phyloP scores from a whole-genome alignment of 495 filamentous ascomycete species.

The Parathielavia hyrcaniae region DNA sequence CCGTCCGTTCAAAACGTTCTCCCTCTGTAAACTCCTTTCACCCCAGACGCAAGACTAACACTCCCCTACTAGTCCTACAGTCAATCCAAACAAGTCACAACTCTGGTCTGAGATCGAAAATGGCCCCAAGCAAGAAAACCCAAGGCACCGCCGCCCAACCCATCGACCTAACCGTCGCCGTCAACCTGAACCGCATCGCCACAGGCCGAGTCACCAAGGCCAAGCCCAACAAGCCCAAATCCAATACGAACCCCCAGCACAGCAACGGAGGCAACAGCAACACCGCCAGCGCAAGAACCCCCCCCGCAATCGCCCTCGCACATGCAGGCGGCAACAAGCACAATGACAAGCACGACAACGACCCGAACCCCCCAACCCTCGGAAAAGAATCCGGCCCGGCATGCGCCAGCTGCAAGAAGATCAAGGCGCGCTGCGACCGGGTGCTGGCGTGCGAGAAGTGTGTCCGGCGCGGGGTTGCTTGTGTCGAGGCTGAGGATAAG shows the following conservation, averaged over 20 bases:
- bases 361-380: background rate
- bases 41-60: no score
- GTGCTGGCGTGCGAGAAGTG: constrained; percentile 1
- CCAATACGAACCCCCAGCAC: background rate
- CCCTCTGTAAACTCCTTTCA: no score
- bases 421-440: constrained; percentile 1
- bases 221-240: background rate
- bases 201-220: background rate
- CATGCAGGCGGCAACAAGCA: no score
- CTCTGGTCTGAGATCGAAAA: no score
- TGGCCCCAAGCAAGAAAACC: background rate
- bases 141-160: background rate
- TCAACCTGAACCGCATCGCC: background rate
- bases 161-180: background rate
- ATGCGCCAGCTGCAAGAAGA: background rate
- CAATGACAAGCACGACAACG: no score
- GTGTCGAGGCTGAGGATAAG: background rate
- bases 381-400: background rate
- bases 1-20: no score
- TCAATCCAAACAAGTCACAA: background rate
- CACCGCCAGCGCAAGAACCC: background rate
- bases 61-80: no score
- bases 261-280: background rate
- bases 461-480: background rate
- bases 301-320: no score